Evolutionary conservation across 2,329 filamentous ascomycete species (phyloP).

Genomic region (Hypomyces perniciosus): DNA sequence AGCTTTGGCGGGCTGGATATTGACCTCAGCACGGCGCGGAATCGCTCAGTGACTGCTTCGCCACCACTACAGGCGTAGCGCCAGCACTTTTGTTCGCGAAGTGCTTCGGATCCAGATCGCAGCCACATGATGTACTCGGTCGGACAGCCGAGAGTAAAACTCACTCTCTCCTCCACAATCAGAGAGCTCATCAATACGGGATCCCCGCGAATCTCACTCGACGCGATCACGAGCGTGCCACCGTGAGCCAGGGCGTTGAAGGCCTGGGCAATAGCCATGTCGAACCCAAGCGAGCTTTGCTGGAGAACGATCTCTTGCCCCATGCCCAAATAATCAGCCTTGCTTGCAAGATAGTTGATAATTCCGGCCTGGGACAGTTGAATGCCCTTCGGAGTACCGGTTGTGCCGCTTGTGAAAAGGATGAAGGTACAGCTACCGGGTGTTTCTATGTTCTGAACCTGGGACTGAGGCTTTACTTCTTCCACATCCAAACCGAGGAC

Average conservation of each 20-base stretch:
- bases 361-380: constrained; percentile 25
- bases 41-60: constrained; percentile 13
- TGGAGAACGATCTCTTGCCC: constrained; percentile 28
- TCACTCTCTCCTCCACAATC: constrained; percentile 27
- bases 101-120: constrained; percentile 14
- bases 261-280: constrained; percentile 34
- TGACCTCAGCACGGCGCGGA: constrained; percentile 7
- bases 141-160: constrained; percentile 28
- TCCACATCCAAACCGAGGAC: too few species aligned
- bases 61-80: constrained; percentile 15
- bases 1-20: not conserved
- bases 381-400: constrained; percentile 37
- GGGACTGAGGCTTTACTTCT: too few species aligned
- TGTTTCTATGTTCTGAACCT: constrained; percentile 7
- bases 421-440: constrained; percentile 20
- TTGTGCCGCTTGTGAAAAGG: constrained; percentile 29
- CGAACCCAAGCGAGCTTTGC: constrained; percentile 36
- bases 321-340: constrained; percentile 13
- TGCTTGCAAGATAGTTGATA: constrained; percentile 23
- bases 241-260: constrained; percentile 31
- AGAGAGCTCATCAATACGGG: not conserved
- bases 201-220: constrained; percentile 12
- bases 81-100: constrained; percentile 4
- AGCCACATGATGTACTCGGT: constrained; percentile 29
- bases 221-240: constrained; percentile 30